Base-by-base conservation (phyloP, 306 rosid species). In the Prunus davidiana region DNA sequence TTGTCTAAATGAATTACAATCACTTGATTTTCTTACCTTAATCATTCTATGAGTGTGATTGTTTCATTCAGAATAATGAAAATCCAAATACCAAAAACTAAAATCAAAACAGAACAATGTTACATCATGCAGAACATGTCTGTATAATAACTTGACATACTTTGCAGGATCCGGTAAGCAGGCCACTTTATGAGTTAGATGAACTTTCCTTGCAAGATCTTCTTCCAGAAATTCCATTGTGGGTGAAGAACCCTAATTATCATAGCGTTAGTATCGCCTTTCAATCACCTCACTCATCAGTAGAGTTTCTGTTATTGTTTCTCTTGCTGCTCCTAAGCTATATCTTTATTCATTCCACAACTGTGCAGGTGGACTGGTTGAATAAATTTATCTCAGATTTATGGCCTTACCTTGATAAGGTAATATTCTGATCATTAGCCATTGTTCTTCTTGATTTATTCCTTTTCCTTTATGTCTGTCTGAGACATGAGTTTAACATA, bases 351-450 rank as follows among this genome's bases (percentile, higher is more conserved):
- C 47, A 45, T 16, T 61, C 18, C 58, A 76, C 82, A 75, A 47
- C 66, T 78, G 16, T 72, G 79, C 86, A 92, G 97, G 88, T 90
- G 28, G 93, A 92, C 69, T 92, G 97, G 96, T 43, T 92, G 78
- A 92, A 90, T 78, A 90, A 80, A 61, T 85, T 88, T 79, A 72
- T 88, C 50, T 62, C 79, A 50, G 83, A 86, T 46, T 73, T 88
- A 88, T 90, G 97, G 97, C 97, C 96, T 80, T 88, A 64, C 85
- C 82, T 90, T 15, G 91, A 85, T 47, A 88, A 89, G 93, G 97
- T 92, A 66, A 50, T 76, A 72, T 50, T 14, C 15, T 24, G 10
- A 0, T 57, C 27, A 50, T 67, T 38, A 2, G 55, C 50, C 14
- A 18, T 71, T 67, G n/a, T 15, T 71, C 61, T n/a, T 63, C 18